Evolutionary conservation across 2,329 filamentous ascomycete genomes (phyloP), one percentile per base, ranked within the genome.

Genomic region (Fusarium sp.): DNA sequence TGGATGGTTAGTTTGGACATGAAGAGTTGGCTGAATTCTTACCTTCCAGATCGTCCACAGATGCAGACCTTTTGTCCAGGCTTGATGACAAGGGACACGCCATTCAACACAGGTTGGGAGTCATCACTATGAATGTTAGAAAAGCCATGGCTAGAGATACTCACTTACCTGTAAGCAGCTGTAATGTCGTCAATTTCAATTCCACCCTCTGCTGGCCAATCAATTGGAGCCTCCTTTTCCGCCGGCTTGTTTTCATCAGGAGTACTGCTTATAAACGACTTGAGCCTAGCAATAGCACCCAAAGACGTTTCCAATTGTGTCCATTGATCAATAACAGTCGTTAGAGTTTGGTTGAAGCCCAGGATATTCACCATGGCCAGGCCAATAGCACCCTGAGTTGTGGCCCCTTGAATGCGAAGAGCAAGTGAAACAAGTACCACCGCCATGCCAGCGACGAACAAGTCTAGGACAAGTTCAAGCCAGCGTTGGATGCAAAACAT

Each of bases 401-500:
- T 76, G 0, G 69, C 69, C 1, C 70, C 71, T 0, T 69, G 56
- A 18, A 79, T 66, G 14, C 70, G 63, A 2, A 87, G 83, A 2
- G 85, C 83, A 4, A 89, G 84, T 76, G 31, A 79, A 6, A 89
- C 84, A 1, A 89, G 73, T 0, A 87, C 68, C 0, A 86, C 80
- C 0, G 87, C 86, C 57, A 89, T 82, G 0, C 77, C 84, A 0
- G 86, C 83, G 0, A 88, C 84, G 3, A 88, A 79, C 16, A 89
- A 75, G 66, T 88, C 86, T 1, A 89, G 73, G 0, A 86, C 85
- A 1, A 89, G 72, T 0, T 82, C 83, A 1, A 88, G 79, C 86
- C 86, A 89, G 42, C 85, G 79, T 72, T 89, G 87, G 10, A 88
- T 83, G 34, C 83, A 83, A 66, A 83, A 85, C 62, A 88, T 82